A percentile compares a stretch with the other conserved stretches of the same genome.
Evolutionary conservation across 257 asterid species (phyloP).

Genomic region (Leptodermis oblonga): DNA sequence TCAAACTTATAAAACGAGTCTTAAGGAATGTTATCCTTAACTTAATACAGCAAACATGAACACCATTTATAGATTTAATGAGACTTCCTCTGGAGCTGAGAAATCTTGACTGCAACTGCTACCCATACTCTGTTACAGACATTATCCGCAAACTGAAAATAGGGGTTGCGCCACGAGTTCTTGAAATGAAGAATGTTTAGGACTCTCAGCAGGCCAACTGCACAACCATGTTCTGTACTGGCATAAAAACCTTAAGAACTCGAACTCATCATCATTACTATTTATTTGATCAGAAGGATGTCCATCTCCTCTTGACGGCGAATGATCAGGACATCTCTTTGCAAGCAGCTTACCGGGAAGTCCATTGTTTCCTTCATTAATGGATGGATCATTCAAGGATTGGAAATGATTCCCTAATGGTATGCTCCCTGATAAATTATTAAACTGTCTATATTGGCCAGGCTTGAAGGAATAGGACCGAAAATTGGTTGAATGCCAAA

Average conservation of each 20-base stretch:
- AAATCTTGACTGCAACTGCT: background rate
- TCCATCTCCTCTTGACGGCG: background rate
- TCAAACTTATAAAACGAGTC: too few species aligned
- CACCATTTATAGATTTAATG: too few species aligned
- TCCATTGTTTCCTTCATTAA: slow-evolving; percentile 5
- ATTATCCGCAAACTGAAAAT: background rate
- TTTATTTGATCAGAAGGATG: background rate
- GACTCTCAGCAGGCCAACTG: slow-evolving; percentile 24
- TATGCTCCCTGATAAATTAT: slow-evolving; percentile 24
- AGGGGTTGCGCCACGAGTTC: background rate
- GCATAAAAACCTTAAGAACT: background rate
- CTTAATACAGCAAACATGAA: too few species aligned
- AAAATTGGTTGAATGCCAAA: slow-evolving; percentile 22
- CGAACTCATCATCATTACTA: background rate
- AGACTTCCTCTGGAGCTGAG: background rate
- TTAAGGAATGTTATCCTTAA: too few species aligned
- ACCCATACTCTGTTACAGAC: background rate
- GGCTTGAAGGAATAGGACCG: slow-evolving; percentile 27
- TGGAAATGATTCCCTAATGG: slow-evolving; percentile 31
- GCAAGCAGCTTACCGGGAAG: background rate
- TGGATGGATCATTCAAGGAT: slow-evolving; percentile 8
- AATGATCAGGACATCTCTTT: background rate
- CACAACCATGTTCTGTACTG: slow-evolving; percentile 18
- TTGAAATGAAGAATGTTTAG: background rate
- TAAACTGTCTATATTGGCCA: slow-evolving; percentile 18